Conservation (phyloP, 2,329 filamentous ascomycete genomes). For the Purpureocillium lavendulum region DNA sequence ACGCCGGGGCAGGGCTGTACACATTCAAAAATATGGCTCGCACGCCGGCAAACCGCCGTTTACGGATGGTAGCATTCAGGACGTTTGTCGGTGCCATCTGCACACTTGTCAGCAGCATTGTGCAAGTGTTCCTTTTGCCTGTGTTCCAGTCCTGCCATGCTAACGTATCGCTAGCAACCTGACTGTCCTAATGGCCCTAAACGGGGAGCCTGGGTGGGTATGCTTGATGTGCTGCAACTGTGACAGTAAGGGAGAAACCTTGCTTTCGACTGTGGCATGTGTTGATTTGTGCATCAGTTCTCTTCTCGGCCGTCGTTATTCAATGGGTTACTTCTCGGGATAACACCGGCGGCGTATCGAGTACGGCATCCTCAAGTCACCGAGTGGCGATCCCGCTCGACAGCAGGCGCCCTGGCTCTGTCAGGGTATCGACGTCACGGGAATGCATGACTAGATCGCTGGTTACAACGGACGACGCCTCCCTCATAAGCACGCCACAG, state of each 20-base stretch:
- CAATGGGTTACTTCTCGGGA: conserved; percentile 50
- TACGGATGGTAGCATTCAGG: conserved; percentile 45
- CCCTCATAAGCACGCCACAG: conserved; percentile 13
- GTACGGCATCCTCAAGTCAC: conserved; percentile 7
- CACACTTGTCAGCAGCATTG: conserved; percentile 49
- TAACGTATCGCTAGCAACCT: conserved; percentile 38
- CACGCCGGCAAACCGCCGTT: conserved; percentile 29
- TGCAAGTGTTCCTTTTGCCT: conserved; percentile 27
- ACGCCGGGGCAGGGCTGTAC: conserved; percentile 36
- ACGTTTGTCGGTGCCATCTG: conserved; percentile 51
- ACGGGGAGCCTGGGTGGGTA: conserved; percentile 57
- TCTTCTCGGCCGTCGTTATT: conserved; percentile 52
- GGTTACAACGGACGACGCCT: conserved; percentile 16
- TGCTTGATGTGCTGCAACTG: conserved; percentile 58
- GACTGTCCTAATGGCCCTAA: conserved; percentile 46
- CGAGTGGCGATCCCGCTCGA: conserved; percentile 8
- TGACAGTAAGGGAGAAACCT: conserved; percentile 46
- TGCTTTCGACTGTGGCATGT: too few relatives aligned
- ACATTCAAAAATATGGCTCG: conserved; percentile 40
- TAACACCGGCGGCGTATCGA: conserved; percentile 24
- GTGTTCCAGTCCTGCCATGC: neutral
- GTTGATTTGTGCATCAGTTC: too few relatives aligned
- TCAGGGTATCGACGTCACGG: conserved; percentile 4
- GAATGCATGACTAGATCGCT: conserved; percentile 8
- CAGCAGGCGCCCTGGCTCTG: conserved; percentile 2